phyloP scores from a whole-genome alignment of 257 asterid genomes.

The Solanum microdontum region DNA sequence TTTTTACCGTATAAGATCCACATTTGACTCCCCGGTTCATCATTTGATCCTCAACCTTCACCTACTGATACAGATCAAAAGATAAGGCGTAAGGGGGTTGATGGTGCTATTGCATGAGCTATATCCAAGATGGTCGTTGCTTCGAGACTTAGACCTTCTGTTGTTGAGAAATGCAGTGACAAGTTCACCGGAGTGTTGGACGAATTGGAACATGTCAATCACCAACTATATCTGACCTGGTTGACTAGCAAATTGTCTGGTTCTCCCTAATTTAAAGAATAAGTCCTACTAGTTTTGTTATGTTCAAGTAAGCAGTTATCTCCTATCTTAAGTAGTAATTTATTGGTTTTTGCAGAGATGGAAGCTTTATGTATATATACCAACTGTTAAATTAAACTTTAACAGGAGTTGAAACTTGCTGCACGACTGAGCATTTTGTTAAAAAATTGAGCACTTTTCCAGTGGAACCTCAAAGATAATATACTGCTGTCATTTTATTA shows the following conservation, averaged over 20 bases:
- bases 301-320: background rate
- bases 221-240: constrained; percentile 51
- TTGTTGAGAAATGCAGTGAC: constrained; percentile 31
- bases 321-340: background rate
- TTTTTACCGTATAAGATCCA: too few relatives aligned
- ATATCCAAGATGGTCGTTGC: constrained; percentile 71
- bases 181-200: constrained; percentile 42
- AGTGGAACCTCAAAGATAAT: too few relatives aligned
- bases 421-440: background rate
- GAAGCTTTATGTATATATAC: background rate
- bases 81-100: constrained; percentile 53
- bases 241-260: constrained; percentile 37
- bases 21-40: too few relatives aligned
- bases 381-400: background rate
- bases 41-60: background rate
- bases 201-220: constrained; percentile 41
- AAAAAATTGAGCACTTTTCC: background rate
- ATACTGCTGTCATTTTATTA: too few relatives aligned
- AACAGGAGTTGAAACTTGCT: background rate
- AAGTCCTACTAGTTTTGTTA: background rate
- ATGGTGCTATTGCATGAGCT: constrained; percentile 38
- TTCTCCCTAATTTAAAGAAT: background rate
- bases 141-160: constrained; percentile 47
- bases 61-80: constrained; percentile 29
- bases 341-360: background rate